A percentile compares a stretch with the other conserved stretches of the same genome.
Conservation (phyloP, 176 grass and related monocot genomes). For the Microstegium vimineum region DNA sequence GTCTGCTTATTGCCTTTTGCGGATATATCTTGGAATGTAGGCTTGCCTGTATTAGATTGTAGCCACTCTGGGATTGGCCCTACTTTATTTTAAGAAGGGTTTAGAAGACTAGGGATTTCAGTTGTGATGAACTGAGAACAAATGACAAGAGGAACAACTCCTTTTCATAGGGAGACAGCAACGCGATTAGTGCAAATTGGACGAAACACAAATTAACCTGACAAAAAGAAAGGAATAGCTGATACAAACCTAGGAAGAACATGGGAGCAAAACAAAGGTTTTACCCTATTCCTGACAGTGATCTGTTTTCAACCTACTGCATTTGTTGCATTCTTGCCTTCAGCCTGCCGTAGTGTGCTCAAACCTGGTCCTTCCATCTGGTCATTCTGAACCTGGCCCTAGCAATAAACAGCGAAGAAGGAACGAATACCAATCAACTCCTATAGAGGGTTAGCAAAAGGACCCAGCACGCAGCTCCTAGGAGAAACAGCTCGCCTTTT, state of each 20-base stretch:
- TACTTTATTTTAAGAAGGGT: not conserved
- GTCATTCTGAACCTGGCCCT: not conserved
- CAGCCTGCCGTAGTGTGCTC: not conserved
- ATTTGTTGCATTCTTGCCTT: not conserved
- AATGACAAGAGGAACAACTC: not conserved
- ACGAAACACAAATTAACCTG: not conserved
- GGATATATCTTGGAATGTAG: not conserved
- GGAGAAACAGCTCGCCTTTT: not conserved
- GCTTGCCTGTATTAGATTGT: not conserved
- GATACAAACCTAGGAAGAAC: not conserved
- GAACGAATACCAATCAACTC: not conserved
- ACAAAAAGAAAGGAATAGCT: not conserved
- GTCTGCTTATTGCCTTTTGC: not conserved
- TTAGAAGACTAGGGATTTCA: not conserved
- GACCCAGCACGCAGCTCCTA: not conserved
- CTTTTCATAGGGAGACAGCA: not conserved
- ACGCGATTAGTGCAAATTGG: not conserved
- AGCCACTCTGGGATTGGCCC: not conserved
- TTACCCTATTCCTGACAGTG: not conserved
- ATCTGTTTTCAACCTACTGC: not conserved
- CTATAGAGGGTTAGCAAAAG: not conserved
- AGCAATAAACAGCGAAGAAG: not conserved
- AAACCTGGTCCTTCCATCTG: not conserved
- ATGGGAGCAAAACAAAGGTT: not conserved
- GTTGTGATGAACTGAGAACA: not conserved